Evolutionary conservation across 306 rosid genomes (phyloP).

Genomic region (Medicago arabica): DNA sequence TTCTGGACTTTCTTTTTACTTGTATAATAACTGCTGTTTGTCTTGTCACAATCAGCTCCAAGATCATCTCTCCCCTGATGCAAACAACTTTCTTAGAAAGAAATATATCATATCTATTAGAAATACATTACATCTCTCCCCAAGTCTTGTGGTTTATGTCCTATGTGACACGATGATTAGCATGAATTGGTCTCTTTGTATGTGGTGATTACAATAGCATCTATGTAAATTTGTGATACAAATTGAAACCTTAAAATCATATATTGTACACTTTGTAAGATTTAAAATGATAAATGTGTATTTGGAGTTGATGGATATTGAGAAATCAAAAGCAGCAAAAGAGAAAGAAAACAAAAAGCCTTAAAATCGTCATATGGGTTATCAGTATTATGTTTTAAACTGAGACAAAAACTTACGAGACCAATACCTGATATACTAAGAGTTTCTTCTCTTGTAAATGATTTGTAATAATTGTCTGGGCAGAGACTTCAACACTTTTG

Average conservation of each 20-base stretch:
- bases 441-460: conserved; percentile 44
- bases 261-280: conserved; percentile 7
- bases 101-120: not conserved
- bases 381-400: conserved; percentile 2
- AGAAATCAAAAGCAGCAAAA: conserved; percentile 29
- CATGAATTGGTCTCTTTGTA: not conserved
- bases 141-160: too few species aligned
- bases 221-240: conserved; percentile 10
- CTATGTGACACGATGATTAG: too few species aligned
- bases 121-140: too few species aligned
- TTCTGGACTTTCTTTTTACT: conserved; percentile 51
- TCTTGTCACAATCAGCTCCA: conserved; percentile 24
- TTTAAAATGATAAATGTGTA: not conserved
- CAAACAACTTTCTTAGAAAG: conserved; percentile 18
- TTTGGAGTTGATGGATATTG: not conserved
- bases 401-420: conserved; percentile 5
- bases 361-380: not conserved
- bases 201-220: conserved; percentile 14
- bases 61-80: conserved; percentile 47
- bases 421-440: conserved; percentile 44
- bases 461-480: conserved; percentile 25
- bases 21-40: conserved; percentile 13
- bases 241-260: conserved; percentile 17
- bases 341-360: not conserved
- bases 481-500: conserved; percentile 36